Conservation (phyloP, 768 basidiomycete species). For the Psilocybe sp. region DNA sequence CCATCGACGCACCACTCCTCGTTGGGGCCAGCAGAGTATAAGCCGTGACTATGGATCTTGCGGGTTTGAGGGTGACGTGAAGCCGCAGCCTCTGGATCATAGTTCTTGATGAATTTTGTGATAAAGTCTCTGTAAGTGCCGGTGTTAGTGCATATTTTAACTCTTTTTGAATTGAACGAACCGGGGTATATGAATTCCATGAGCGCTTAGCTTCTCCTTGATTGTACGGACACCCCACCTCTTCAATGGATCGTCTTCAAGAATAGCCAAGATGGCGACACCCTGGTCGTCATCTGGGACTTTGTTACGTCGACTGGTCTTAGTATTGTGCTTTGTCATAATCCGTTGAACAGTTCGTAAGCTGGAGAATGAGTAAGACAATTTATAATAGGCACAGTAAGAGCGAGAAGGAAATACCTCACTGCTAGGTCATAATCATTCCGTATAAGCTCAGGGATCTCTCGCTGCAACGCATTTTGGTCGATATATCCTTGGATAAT, state of each 20-base stretch:
- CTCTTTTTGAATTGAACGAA: not conserved
- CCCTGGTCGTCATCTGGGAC: not conserved
- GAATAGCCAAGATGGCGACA: not conserved
- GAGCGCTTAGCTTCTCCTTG: not conserved
- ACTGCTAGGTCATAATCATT: not conserved
- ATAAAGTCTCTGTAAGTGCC: conserved; percentile 1
- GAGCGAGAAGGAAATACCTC: too few species aligned
- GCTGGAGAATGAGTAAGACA: too few species aligned
- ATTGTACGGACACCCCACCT: not conserved
- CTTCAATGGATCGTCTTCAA: not conserved
- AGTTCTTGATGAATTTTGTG: not conserved
- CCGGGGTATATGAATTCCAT: not conserved
- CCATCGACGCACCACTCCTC: conserved; percentile 25
- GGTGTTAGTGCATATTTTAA: not conserved
- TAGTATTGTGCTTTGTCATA: not conserved
- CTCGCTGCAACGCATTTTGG: conserved; percentile 1
- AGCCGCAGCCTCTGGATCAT: conserved; percentile 5
- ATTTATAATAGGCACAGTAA: too few species aligned
- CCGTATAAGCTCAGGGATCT: not conserved
- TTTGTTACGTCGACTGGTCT: not conserved
- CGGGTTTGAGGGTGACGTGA: conserved; percentile 10
- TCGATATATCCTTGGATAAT: conserved; percentile 10
- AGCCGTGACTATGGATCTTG: conserved; percentile 16
- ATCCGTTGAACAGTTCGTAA: not conserved
- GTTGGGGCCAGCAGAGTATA: conserved; percentile 20